A percentile compares a stretch with the other conserved stretches of the same genome.
Evolutionary conservation across 129 eudicot genomes (phyloP).

Genomic region (Centella asiatica): DNA sequence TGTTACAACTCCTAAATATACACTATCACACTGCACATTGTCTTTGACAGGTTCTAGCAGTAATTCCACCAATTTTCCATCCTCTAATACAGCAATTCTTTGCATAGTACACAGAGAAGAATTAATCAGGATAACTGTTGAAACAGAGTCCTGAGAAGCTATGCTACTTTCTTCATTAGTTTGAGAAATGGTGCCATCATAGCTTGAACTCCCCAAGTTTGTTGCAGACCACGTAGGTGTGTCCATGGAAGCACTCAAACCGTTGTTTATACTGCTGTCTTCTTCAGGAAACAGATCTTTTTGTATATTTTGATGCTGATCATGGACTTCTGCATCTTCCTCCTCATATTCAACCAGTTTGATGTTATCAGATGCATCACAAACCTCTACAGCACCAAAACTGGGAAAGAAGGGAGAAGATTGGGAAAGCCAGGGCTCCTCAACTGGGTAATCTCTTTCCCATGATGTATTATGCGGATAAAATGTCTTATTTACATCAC

Average conservation of each 20-base stretch:
- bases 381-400: conserved; percentile 12
- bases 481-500: conserved; percentile 14
- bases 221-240: background rate
- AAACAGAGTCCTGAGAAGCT: conserved; percentile 30
- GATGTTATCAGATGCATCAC: conserved; percentile 11
- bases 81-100: conserved; percentile 92
- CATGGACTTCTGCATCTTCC: conserved; percentile 18
- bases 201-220: conserved; percentile 3
- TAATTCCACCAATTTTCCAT: conserved; percentile 74
- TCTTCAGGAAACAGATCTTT: conserved; percentile 32
- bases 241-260: conserved; percentile 6
- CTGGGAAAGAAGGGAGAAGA: conserved; percentile 5
- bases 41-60: conserved; percentile 86
- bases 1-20: conserved; percentile 76
- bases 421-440: conserved; percentile 77
- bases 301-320: conserved; percentile 22
- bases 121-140: conserved; percentile 70
- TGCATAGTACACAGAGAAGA: conserved; percentile 91
- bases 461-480: conserved; percentile 12
- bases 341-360: conserved; percentile 20
- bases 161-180: conserved; percentile 35
- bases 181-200: conserved; percentile 3
- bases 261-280: conserved; percentile 13
- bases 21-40: conserved; percentile 89
- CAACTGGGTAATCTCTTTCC: conserved; percentile 44